phyloP scores from a whole-genome alignment of 306 rosid species.

The Begonia masoniana region DNA sequence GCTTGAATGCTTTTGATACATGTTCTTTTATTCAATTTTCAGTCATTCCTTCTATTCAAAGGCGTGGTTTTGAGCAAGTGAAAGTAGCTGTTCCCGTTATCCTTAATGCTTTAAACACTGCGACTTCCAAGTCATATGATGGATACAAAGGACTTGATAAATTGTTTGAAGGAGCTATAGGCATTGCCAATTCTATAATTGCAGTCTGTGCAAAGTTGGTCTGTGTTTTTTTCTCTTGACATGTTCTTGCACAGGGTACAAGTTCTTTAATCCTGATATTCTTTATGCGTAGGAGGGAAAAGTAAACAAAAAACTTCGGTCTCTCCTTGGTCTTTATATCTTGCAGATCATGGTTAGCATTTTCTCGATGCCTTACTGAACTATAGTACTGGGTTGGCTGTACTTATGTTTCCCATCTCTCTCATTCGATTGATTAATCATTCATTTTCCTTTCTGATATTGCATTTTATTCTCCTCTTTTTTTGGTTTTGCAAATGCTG shows the following conservation, averaged over 20 bases:
- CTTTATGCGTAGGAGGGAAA: conserved; percentile 36
- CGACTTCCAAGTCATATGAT: conserved; percentile 37
- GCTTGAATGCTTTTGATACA: background rate
- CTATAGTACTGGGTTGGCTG: background rate
- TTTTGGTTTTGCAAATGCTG: conserved; percentile 3
- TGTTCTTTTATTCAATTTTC: conserved; percentile 17
- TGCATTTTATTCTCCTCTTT: background rate
- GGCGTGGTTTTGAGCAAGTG: conserved; percentile 77
- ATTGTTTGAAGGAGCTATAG: conserved; percentile 41
- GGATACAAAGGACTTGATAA: conserved; percentile 26
- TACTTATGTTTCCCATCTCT: background rate
- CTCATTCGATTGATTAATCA: background rate
- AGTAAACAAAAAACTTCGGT: conserved; percentile 37
- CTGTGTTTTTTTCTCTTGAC: conserved; percentile 14
- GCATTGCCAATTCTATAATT: conserved; percentile 52
- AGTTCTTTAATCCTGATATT: background rate
- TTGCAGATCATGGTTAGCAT: conserved; percentile 60
- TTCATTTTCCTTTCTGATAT: conserved; percentile 1
- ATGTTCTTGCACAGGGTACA: no score
- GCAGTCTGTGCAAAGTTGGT: conserved; percentile 55
- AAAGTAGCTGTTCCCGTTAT: conserved; percentile 53
- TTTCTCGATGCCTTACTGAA: background rate
- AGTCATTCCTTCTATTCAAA: conserved; percentile 57
- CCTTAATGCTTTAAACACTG: conserved; percentile 51
- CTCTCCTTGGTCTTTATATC: conserved; percentile 64